Percentiles rank a stretch among this genome's conserved stretches.
Evolutionary conservation across 2,329 filamentous ascomycete species (phyloP).

Genomic region (Arachnopeziza araneosa): DNA sequence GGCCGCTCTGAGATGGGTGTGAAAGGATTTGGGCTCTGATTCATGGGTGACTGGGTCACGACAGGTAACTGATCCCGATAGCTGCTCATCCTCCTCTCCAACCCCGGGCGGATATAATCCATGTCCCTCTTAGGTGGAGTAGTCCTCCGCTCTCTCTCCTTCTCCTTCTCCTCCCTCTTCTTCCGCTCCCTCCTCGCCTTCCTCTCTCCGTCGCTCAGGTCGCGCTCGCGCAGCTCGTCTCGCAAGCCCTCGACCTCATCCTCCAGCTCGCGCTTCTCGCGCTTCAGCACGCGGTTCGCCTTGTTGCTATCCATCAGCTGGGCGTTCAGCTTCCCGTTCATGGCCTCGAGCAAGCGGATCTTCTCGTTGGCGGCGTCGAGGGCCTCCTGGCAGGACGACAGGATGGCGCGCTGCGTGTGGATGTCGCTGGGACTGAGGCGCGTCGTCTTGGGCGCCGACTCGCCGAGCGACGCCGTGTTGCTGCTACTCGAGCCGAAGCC

Average conservation of each 20-base stretch:
- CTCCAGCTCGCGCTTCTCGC: constrained; percentile 13
- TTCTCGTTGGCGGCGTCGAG: constrained; percentile 21
- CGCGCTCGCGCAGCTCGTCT: neutral
- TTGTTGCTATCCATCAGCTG: constrained; percentile 19
- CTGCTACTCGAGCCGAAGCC: neutral
- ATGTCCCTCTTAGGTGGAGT: neutral
- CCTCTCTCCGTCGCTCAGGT: constrained; percentile 7
- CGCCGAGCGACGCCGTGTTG: constrained; percentile 8
- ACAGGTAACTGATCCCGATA: constrained; percentile 5
- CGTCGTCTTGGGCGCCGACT: constrained; percentile 7
- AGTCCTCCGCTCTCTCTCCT: constrained; percentile 6
- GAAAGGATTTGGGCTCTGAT: constrained; percentile 19
- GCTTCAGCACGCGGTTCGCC: constrained; percentile 19
- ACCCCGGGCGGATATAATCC: constrained; percentile 1
- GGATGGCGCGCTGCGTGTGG: constrained; percentile 18
- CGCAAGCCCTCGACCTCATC: constrained; percentile 8
- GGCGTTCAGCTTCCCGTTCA: constrained; percentile 9
- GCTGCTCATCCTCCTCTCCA: constrained; percentile 3
- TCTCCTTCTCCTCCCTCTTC: neutral
- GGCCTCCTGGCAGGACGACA: constrained; percentile 21
- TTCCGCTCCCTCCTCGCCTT: constrained; percentile 5
- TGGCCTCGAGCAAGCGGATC: constrained; percentile 13
- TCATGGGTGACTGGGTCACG: constrained; percentile 11
- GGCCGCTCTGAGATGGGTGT: constrained; percentile 9
- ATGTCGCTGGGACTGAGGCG: constrained; percentile 15